These are phyloP conservation scores for Talaromyces amestolkiae DNA, from an alignment of 2,329 filamentous ascomycete genomes.

Conservation along the genomic window DNA sequence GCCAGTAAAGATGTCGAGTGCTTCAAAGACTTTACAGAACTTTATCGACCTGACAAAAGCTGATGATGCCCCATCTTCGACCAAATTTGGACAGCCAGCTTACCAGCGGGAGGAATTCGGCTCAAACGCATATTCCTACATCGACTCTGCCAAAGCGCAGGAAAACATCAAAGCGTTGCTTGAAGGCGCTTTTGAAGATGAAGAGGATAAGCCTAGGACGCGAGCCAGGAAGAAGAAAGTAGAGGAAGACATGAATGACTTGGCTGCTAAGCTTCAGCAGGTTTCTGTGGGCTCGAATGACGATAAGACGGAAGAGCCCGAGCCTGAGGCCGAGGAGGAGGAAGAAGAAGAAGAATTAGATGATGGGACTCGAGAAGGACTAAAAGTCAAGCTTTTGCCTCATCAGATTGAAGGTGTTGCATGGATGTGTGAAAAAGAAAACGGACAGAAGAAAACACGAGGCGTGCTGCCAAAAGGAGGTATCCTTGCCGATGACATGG, in stretches of 20 bases:
- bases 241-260: conserved; percentile 39
- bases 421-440: conserved; percentile 94
- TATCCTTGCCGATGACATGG: conserved; percentile 94
- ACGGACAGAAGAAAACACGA: conserved; percentile 78
- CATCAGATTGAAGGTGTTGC: conserved; percentile 92
- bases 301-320: conserved; percentile 40
- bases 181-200: conserved; percentile 52
- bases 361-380: conserved; percentile 69
- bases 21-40: conserved; percentile 43
- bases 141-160: conserved; percentile 50
- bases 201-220: conserved; percentile 40
- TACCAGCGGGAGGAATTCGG: conserved; percentile 52
- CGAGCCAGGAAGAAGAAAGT: conserved; percentile 42
- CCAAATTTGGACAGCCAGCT: conserved; percentile 18
- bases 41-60: conserved; percentile 50
- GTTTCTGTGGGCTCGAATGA: conserved; percentile 38
- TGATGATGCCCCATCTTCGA: neutral
- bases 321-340: conserved; percentile 33
- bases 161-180: conserved; percentile 53
- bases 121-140: conserved; percentile 53
- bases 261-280: conserved; percentile 44
- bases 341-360: conserved; percentile 49
- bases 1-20: conserved; percentile 38
- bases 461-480: conserved; percentile 80
- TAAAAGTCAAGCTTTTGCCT: conserved; percentile 83